These are phyloP conservation scores for Colletotrichum spaethianum DNA, from an alignment of 2,329 filamentous ascomycete genomes.

Conservation along the genomic window DNA sequence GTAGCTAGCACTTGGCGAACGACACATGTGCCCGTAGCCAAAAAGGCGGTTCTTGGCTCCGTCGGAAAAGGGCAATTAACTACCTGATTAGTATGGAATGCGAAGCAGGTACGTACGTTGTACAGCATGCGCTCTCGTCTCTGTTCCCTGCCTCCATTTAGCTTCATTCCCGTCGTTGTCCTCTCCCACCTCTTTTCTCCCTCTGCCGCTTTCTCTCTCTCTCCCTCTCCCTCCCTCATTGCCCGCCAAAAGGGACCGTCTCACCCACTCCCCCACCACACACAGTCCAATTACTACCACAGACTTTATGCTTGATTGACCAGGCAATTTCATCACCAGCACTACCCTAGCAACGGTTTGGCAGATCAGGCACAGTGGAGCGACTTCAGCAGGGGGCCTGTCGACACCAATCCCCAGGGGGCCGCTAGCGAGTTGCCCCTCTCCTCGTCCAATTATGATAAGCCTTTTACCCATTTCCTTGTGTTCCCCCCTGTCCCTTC, in stretches of 20 bases:
- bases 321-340: conserved; percentile 33
- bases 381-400: conserved; percentile 12
- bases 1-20: conserved; percentile 15
- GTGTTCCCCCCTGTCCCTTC: conserved; percentile 5
- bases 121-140: neutral
- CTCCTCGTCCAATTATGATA: neutral
- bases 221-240: neutral
- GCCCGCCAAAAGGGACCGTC: conserved; percentile 21
- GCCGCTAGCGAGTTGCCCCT: conserved; percentile 15
- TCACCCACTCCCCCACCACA: neutral
- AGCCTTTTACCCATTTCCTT: neutral
- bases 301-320: conserved; percentile 32
- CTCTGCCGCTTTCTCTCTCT: neutral
- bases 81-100: neutral
- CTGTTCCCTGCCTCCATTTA: neutral
- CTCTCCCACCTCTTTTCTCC: neutral
- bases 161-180: too few relatives aligned
- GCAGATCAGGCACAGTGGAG: conserved; percentile 37
- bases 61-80: neutral
- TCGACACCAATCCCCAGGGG: conserved; percentile 20
- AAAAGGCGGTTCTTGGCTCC: conserved; percentile 22
- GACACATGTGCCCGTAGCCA: conserved; percentile 2
- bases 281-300: neutral
- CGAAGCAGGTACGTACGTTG: neutral
- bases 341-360: conserved; percentile 27